phyloP scores from a whole-genome alignment of 1,139 yeast species.

The Magnusiomyces suaveolens region DNA sequence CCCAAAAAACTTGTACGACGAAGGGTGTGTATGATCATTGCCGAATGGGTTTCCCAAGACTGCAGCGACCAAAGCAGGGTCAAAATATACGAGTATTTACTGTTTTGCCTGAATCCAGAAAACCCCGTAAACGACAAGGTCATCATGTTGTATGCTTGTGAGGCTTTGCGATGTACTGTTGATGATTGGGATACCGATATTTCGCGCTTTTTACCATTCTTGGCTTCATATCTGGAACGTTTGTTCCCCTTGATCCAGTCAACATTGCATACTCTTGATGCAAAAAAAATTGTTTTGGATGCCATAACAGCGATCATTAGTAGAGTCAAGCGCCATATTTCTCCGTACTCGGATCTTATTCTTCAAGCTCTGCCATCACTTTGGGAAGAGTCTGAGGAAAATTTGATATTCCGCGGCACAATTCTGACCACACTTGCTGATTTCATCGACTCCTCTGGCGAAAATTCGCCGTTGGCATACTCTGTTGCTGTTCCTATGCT shows the following conservation, averaged over 20 bases:
- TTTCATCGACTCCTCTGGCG: slow-evolving; percentile 55
- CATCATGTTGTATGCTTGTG: slow-evolving; percentile 67
- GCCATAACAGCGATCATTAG: slow-evolving; percentile 58
- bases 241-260: slow-evolving; percentile 42
- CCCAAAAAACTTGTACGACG: slow-evolving; percentile 54
- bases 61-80: slow-evolving; percentile 50
- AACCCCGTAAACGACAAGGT: slow-evolving; percentile 54
- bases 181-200: slow-evolving; percentile 85
- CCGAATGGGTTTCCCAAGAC: slow-evolving; percentile 71
- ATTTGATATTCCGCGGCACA: slow-evolving; percentile 60
- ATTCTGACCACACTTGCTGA: slow-evolving; percentile 60
- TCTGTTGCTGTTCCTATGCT: slow-evolving; percentile 59
- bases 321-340: slow-evolving; percentile 34
- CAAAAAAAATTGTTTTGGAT: slow-evolving; percentile 60
- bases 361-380: slow-evolving; percentile 55
- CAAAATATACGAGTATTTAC: slow-evolving; percentile 50
- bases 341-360: slow-evolving; percentile 37
- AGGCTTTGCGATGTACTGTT: slow-evolving; percentile 54
- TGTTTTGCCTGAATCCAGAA: slow-evolving; percentile 37
- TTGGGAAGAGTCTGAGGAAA: slow-evolving; percentile 59
- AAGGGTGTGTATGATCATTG: slow-evolving; percentile 62
- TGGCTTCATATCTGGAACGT: slow-evolving; percentile 42
- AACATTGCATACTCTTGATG: slow-evolving; percentile 52
- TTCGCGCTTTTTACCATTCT: slow-evolving; percentile 53
- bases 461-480: slow-evolving; percentile 50